phyloP scores from a whole-genome alignment of 2,329 filamentous ascomycete species.

The Botrytis elliptica region DNA sequence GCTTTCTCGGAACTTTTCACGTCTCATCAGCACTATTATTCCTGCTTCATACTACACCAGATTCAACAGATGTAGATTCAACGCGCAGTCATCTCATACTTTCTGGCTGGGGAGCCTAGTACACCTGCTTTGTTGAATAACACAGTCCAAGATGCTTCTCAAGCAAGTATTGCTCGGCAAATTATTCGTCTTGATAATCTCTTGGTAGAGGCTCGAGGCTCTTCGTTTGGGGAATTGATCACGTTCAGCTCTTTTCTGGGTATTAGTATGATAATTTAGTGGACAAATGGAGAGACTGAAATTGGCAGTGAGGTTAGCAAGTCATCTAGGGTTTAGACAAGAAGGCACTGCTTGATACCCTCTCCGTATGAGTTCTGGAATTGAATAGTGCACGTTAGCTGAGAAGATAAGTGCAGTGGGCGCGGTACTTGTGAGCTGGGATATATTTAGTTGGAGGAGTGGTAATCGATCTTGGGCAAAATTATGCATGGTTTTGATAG shows the following conservation, averaged over 20 bases:
- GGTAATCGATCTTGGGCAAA: too few relatives aligned
- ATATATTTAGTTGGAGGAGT: too few relatives aligned
- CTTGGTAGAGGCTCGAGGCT: fast-evolving
- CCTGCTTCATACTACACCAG: neutral
- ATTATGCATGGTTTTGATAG: neutral
- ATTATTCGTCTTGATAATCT: neutral
- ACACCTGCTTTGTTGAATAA: neutral
- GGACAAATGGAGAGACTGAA: neutral
- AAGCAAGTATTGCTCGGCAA: neutral
- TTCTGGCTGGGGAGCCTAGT: neutral
- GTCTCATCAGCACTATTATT: too few relatives aligned
- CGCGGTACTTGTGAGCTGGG: too few relatives aligned
- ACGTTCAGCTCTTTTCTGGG: fast-evolving
- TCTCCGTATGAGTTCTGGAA: neutral
- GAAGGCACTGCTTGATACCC: neutral
- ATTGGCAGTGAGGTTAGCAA: neutral
- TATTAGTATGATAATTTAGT: neutral
- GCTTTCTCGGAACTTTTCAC: neutral
- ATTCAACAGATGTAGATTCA: too few relatives aligned
- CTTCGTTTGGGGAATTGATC: fast-evolving
- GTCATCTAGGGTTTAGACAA: neutral
- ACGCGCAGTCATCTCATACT: neutral
- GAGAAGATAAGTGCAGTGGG: too few relatives aligned
- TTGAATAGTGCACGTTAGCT: too few relatives aligned
- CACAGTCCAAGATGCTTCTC: fast-evolving